These are phyloP conservation scores for Pythium aquatile DNA, from an alignment of 352 stramenopile species.

Conservation along the genomic window DNA sequence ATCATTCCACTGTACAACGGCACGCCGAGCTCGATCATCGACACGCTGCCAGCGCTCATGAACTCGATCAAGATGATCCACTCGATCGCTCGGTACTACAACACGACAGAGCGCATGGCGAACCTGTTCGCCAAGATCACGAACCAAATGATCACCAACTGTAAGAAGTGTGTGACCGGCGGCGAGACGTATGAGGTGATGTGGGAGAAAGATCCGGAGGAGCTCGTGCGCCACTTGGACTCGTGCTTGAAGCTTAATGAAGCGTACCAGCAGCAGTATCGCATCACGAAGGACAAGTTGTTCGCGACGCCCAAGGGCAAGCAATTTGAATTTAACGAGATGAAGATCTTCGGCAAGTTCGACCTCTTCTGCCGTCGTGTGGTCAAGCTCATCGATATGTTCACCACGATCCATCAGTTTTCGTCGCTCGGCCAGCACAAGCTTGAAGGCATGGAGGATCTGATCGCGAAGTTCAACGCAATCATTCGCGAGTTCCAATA, in stretches of 20 bases:
- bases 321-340: conserved; percentile 99
- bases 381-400: conserved; percentile 99
- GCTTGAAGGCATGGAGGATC: conserved; percentile 89
- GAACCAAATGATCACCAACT: conserved; percentile 99
- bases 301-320: conserved; percentile 95
- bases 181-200: conserved; percentile 88
- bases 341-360: conserved; percentile 99
- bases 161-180: conserved; percentile 93
- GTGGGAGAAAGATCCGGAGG: conserved; percentile 94
- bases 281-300: conserved; percentile 96
- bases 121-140: conserved; percentile 98
- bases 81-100: conserved; percentile 98
- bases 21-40: conserved; percentile 96
- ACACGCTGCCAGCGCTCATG: conserved; percentile 97
- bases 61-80: conserved; percentile 99
- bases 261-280: conserved; percentile 98
- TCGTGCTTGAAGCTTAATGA: conserved; percentile 98
- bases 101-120: conserved; percentile 97
- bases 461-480: conserved; percentile 93
- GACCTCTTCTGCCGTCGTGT: conserved; percentile 97
- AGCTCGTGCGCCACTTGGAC: conserved; percentile 94
- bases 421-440: conserved; percentile 91
- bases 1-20: conserved; percentile 89
- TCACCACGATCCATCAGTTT: conserved; percentile 98
- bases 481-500: conserved; percentile 98